phyloP scores from a whole-genome alignment of 129 eudicot species.

The Ambrosia artemisiifolia region DNA sequence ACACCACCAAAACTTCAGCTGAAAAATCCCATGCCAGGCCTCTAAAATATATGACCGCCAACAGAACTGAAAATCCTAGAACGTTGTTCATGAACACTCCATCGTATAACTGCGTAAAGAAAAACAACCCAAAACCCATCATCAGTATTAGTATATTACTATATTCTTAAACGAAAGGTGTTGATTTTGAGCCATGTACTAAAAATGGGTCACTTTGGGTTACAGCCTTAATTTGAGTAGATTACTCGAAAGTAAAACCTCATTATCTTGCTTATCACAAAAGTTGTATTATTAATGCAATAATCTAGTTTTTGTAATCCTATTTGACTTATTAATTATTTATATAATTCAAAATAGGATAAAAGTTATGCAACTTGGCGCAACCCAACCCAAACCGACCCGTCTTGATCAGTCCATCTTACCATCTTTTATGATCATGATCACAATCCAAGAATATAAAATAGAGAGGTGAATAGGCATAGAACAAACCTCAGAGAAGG shows the following conservation, averaged over 20 bases:
- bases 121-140: too few species aligned
- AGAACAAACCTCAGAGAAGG: slow-evolving; percentile 72
- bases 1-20: slow-evolving; percentile 51
- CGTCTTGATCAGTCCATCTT: too few species aligned
- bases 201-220: neutral
- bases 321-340: neutral
- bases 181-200: neutral
- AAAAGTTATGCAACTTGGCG: neutral
- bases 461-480: slow-evolving; percentile 9
- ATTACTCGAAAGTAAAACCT: neutral
- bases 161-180: slow-evolving; percentile 5
- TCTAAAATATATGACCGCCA: slow-evolving; percentile 55
- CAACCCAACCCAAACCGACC: neutral
- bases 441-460: neutral
- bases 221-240: neutral
- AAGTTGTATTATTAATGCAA: neutral
- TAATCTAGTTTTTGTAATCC: neutral
- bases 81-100: slow-evolving; percentile 84
- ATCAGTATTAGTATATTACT: neutral
- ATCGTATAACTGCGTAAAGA: slow-evolving; percentile 77
- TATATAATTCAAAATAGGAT: neutral
- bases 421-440: neutral
- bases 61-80: slow-evolving; percentile 69
- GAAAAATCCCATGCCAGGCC: slow-evolving; percentile 74
- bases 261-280: neutral